Evolutionary conservation across 2,329 filamentous ascomycete species (phyloP), one percentile per base, ranked within the genome.

Genomic region (Hymenoscyphus salicellus): DNA sequence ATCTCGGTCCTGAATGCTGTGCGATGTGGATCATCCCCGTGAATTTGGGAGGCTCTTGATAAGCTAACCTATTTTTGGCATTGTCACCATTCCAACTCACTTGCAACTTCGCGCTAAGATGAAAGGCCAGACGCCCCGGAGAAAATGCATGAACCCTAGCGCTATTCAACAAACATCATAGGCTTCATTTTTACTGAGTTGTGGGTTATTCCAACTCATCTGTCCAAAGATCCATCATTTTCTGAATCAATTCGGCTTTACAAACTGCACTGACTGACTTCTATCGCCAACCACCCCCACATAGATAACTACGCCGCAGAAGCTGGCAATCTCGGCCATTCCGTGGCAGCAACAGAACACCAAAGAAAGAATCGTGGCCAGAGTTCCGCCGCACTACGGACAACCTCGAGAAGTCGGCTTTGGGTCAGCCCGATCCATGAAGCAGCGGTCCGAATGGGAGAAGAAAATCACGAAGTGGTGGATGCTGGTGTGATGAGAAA

Each of bases 291-390:
- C 46, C 26, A 52, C 46, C 46, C 43, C 46, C 46, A 52, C 46
- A 52, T 52, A 52, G 46, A 52, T 52, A 52, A 52, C 20, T 52
- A 52, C 46, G 46, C 46, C 46, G 46, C 46, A 52, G 20, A 46
- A 49, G 20, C 46, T 14, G 23, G 46, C 46, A 52, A 52, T 52
- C 46, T 52, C 46, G 46, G 46, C 46, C 46, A 52, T 52, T 52
- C 46, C 46, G 46, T 52, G 46, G 46, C 10, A 52, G 11, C n/a
- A 20, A 14, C 17, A 41, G 38, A 17, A 16, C 38, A 17, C n/a
- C 20, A 38, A 5, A 49, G 43, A 49, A 49, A 38, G 36, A 38
- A 38, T 38, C 14, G 36, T 3, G 33, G 33, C 33, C 33, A 36
- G 33, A 36, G 33, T 36, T 38, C 36, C 36, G 36, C 36, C 36